Conservation (phyloP, 1,284 basidiomycete species). For the Ceratobasidium sp. region DNA sequence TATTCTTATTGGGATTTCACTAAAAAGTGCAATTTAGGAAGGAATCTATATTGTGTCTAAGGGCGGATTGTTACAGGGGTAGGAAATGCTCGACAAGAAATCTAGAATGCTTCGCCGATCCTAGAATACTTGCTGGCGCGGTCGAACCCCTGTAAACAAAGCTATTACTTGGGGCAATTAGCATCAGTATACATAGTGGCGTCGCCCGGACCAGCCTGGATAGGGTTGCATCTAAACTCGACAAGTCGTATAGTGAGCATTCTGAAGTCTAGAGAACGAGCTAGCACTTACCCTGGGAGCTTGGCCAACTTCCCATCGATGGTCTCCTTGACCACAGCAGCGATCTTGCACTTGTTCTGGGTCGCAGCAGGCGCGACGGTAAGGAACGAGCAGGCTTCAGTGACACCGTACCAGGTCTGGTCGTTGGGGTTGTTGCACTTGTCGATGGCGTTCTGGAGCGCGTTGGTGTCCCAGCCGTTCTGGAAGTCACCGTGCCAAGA, state of each 20-base stretch:
- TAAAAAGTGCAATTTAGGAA: no score
- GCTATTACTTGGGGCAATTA: conserved; percentile 37
- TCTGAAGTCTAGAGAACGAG: not conserved
- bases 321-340: conserved; percentile 58
- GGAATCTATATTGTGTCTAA: not conserved
- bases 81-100: not conserved
- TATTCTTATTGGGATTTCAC: no score
- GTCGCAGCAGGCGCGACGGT: conserved; percentile 27
- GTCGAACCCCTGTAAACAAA: not conserved
- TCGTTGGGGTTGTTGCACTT: conserved; percentile 62
- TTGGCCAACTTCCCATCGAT: conserved; percentile 49
- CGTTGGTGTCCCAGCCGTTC: conserved; percentile 58
- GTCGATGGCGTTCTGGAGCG: conserved; percentile 64
- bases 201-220: conserved; percentile 48
- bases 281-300: conserved; percentile 51
- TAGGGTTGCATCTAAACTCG: conserved; percentile 53
- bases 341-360: no score
- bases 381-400: conserved; percentile 61
- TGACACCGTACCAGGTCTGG: conserved; percentile 57
- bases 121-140: not conserved
- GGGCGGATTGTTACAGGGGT: no score
- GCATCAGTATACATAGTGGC: conserved; percentile 48
- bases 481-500: conserved; percentile 67
- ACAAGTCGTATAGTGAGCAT: not conserved
- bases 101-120: not conserved